A percentile compares a stretch with the other conserved stretches of the same genome.
These are phyloP conservation scores for Coemansia sp. DNA, from an alignment of 192 early-diverging fungal species.

Conservation along the genomic window DNA sequence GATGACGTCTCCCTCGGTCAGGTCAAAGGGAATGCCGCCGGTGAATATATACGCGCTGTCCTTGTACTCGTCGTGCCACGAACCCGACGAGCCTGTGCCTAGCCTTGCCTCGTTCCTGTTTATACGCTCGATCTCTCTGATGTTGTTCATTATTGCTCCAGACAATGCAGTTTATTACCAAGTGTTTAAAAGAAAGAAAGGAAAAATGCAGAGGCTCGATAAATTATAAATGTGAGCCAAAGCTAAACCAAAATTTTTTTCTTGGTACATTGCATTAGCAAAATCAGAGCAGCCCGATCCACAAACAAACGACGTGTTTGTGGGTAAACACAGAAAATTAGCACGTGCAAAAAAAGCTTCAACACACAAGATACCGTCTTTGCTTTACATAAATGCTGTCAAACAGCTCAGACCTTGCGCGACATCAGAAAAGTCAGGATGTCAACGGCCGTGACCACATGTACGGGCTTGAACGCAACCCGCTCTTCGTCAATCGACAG, in stretches of 20 bases:
- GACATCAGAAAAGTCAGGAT: slow-evolving; percentile 80
- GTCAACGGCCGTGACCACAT: slow-evolving; percentile 96
- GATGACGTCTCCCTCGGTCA: slow-evolving; percentile 93
- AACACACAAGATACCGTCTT: too few relatives aligned
- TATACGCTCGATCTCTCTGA: slow-evolving; percentile 83
- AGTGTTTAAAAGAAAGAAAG: not conserved
- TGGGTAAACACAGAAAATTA: not conserved
- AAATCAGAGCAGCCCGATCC: not conserved
- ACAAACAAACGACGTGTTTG: not conserved
- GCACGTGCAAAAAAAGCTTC: not conserved
- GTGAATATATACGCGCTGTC: slow-evolving; percentile 90
- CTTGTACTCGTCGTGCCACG: slow-evolving; percentile 90
- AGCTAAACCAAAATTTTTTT: too few relatives aligned
- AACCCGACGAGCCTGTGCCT: slow-evolving; percentile 25
- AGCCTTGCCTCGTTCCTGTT: slow-evolving; percentile 70
- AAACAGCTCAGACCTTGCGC: slow-evolving; percentile 21
- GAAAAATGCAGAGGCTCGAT: not conserved
- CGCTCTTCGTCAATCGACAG: slow-evolving; percentile 57
- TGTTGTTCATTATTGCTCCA: slow-evolving; percentile 60
- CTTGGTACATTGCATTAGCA: not conserved
- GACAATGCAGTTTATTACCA: not conserved
- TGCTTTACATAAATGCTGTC: too few relatives aligned
- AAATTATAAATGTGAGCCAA: not conserved
- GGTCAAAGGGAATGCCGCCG: slow-evolving; percentile 78
- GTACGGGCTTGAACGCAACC: slow-evolving; percentile 63